These are phyloP conservation scores for Corynespora cassiicola DNA, from an alignment of 2,329 filamentous ascomycete genomes.

Conservation along the genomic window DNA sequence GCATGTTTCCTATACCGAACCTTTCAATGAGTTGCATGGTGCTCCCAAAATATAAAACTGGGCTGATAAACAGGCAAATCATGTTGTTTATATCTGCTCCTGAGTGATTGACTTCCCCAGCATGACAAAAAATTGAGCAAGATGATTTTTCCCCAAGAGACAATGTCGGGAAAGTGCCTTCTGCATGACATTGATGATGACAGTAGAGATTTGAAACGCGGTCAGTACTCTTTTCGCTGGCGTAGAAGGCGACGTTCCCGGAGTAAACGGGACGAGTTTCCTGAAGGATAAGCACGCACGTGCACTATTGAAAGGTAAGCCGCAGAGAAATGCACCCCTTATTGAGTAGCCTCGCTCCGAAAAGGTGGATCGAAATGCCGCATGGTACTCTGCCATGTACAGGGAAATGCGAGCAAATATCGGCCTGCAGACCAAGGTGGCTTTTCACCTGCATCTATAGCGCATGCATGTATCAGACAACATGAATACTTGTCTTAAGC, in stretches of 20 bases:
- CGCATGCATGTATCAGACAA: no score
- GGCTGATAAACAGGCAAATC: no score
- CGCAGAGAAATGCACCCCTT: slow-evolving; percentile 21
- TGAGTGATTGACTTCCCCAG: no score
- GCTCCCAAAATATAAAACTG: no score
- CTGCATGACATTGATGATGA: slow-evolving; percentile 15
- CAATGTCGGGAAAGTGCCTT: slow-evolving; percentile 13
- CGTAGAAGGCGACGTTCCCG: slow-evolving; percentile 28
- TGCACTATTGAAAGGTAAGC: slow-evolving; percentile 25
- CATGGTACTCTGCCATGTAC: slow-evolving; percentile 10
- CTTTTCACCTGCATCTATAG: no score
- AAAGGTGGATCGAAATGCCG: slow-evolving; percentile 21
- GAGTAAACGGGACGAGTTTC: slow-evolving; percentile 43
- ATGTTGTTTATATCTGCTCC: slow-evolving; percentile 2
- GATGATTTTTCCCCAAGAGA: no score
- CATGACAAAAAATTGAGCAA: no score
- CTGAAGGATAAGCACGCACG: slow-evolving; percentile 25
- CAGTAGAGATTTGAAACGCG: slow-evolving; percentile 18
- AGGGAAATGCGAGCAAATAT: no score
- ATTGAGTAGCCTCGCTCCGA: slow-evolving; percentile 29
- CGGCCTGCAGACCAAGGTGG: no score
- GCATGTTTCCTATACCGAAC: no score
- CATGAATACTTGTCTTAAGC: no score
- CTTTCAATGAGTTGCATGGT: no score
- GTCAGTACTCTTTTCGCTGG: slow-evolving; percentile 13